Percentiles rank a stretch among this genome's conserved stretches.
Conservation (phyloP, 805 yeast genomes). For the Candida stauntonica region DNA sequence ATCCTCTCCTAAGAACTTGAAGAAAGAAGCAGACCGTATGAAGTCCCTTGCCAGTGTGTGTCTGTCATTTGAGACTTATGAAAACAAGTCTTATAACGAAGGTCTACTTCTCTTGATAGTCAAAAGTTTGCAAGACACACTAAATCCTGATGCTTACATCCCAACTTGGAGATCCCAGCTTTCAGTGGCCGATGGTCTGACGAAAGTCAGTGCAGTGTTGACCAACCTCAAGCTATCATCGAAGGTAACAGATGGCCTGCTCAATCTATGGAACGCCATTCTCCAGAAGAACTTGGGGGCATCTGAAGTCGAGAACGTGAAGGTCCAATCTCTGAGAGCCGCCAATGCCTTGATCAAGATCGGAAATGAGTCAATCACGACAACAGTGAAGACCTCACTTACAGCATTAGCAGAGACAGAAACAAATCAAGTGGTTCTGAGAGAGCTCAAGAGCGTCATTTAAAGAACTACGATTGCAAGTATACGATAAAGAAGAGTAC, state of each 20-base stretch:
- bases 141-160: conserved; percentile 24
- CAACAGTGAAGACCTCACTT: conserved; percentile 25
- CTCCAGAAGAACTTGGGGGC: conserved; percentile 31
- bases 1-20: conserved; percentile 39
- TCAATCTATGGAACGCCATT: conserved; percentile 24
- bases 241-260: conserved; percentile 9
- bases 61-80: conserved; percentile 28
- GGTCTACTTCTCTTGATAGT: conserved; percentile 29
- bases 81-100: conserved; percentile 18
- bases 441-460: conserved; percentile 26
- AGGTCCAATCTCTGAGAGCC: conserved; percentile 43
- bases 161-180: conserved; percentile 62
- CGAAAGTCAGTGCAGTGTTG: conserved; percentile 18
- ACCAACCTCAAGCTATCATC: conserved; percentile 7
- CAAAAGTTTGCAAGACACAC: conserved; percentile 27
- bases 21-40: conserved; percentile 45
- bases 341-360: conserved; percentile 27
- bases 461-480: no score
- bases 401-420: conserved; percentile 31
- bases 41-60: conserved; percentile 35
- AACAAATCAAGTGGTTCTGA: conserved; percentile 43
- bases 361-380: conserved; percentile 12
- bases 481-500: no score
- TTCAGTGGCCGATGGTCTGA: conserved; percentile 40
- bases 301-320: conserved; percentile 53